These are phyloP conservation scores for Chaetomium globosum DNA, from an alignment of 2,329 filamentous ascomycete species.

Conservation along the genomic window DNA sequence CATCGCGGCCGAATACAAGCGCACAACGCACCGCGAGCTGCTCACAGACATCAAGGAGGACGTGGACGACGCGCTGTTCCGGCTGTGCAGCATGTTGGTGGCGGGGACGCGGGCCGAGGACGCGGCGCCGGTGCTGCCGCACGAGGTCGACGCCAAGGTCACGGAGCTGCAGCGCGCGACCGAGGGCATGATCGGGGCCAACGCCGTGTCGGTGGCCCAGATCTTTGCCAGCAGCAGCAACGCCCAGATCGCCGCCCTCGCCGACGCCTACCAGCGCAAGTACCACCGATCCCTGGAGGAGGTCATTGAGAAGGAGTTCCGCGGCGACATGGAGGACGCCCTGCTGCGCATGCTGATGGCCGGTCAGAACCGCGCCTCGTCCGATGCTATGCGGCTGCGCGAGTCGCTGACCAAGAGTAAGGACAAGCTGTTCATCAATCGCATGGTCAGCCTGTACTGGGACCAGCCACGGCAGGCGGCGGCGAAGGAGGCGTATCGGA, in stretches of 20 bases:
- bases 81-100: conserved; percentile 80
- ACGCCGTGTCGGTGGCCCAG: conserved; percentile 74
- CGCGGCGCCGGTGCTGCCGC: conserved; percentile 68
- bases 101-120: conserved; percentile 76
- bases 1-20: conserved; percentile 77
- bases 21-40: conserved; percentile 66
- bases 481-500: conserved; percentile 20
- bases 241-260: conserved; percentile 79
- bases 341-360: conserved; percentile 52
- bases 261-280: conserved; percentile 69
- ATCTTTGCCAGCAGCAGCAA: conserved; percentile 76
- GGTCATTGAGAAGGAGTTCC: conserved; percentile 78
- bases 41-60: conserved; percentile 74
- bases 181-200: conserved; percentile 69
- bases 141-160: conserved; percentile 73
- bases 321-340: conserved; percentile 85
- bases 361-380: not conserved
- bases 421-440: conserved; percentile 15
- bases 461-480: conserved; percentile 7
- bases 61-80: conserved; percentile 79
- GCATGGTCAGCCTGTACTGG: conserved; percentile 15
- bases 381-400: conserved; percentile 11
- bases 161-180: conserved; percentile 75
- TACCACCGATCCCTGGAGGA: conserved; percentile 71
- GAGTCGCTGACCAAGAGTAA: conserved; percentile 16